Evolutionary conservation across 495 filamentous ascomycete species (phyloP), one percentile per base, ranked within the genome.

Genomic region (Aspergillus biplanus): DNA sequence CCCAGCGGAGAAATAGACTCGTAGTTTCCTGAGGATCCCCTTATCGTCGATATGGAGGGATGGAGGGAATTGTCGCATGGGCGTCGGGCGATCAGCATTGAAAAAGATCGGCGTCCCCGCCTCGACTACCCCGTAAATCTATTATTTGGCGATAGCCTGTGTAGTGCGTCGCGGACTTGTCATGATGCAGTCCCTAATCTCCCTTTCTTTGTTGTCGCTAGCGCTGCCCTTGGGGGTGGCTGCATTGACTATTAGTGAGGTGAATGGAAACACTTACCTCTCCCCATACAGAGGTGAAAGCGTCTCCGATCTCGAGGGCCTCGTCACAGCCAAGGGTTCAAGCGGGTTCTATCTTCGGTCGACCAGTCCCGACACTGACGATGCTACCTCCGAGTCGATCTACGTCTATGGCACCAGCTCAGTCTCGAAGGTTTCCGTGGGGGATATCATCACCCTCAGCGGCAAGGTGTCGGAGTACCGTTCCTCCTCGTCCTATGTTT

Each of bases 231-330:
- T 66, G 27, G 68, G 63, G 39, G 72, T 70, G 16, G 83, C 81
- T 18, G 83, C 82, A 42, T 58, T 86, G 34, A 83, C 82, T 49
- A 86, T 89, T 66, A 75, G 77, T 42, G 80, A 85, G 61, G 88
- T 89, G 76, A 87, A 86, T 65, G 86, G 86, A 61, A 77, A 83
- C 56, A 78, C 70, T n/a, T 88, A 78, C 74, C 66, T 86, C 39
- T 89, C 87, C 21, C 78, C 85, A 0, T 81, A 80, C 68, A 75
- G 74, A 5, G 80, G 80, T 9, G 58, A 84, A 64, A 71, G 63
- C 0, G 82, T 89, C 46, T 80, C 77, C 9, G 75, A 81, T 44
- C 77, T 89, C 42, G 79, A 80, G 7, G 87, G 87, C 6, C 69
- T 88, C 31, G 77, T 88, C n/a, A 83, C 83, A 12, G 87, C 85